Evolutionary conservation across 164 flowering plant genomes (phyloP), one percentile per base, ranked within the genome.

Genomic region (Sextonia rubra): DNA sequence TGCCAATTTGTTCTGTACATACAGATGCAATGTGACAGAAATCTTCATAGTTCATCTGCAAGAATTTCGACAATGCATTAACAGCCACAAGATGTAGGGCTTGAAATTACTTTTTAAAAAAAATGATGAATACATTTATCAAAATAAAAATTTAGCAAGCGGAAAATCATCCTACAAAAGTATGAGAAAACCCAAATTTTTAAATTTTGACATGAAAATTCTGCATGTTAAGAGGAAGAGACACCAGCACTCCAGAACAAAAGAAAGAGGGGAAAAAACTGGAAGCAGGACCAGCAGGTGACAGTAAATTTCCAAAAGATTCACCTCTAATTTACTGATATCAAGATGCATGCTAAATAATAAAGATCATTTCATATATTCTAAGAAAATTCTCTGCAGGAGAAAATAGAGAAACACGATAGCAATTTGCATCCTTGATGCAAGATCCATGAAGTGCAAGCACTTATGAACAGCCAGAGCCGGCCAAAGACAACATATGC

Each of bases 11-110:
- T 81, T 95, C 98, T 25, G 97, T 81, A 82, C 99, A 95, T 67
- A 91, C 97, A 60, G 99, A 90, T 60, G 97, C 97, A 79, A 95
- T 95, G 81, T 91, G 98, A 84, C 99, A 95, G 82, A 95, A 95
- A 79, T 95, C 99, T 84, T 95, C 98, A 85, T 95, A 95, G 69
- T 95, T 93, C 99, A 95, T 95, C 99, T 95, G 79, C 75, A 83
- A 63, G 55, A 82, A 44, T 32, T 22, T 6, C 52, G 32, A 32
- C 30, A 2, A 69, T 18, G 25, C 14, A 52, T 52, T 52, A 17
- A 3, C 14, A 17, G 58, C 58, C 17, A 6, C 12, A 52, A 15
- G 6, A 52, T 52, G 20, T 20, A 52, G 17, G 58, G 58, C n/a
- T 15, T 52, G 17, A 12, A 52, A 20, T 61, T 22, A 23, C 5